Evolutionary conservation across 495 filamentous ascomycete genomes (phyloP).

Genomic region (Collariella sp.): DNA sequence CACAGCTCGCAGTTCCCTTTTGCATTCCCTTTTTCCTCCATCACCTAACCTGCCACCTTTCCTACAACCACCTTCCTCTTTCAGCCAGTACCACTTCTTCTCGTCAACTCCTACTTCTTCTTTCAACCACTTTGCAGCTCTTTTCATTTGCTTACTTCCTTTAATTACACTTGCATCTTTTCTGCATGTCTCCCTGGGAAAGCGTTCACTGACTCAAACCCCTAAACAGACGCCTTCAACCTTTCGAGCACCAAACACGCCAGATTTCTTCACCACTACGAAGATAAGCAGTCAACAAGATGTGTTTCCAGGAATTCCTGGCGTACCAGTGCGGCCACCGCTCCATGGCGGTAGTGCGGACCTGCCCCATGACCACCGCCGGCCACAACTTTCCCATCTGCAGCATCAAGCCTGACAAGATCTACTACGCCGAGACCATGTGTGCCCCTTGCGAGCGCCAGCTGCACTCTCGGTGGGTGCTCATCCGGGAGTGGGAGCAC

Average conservation of each 20-base stretch:
- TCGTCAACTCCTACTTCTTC: not conserved
- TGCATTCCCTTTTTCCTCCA: too few species aligned
- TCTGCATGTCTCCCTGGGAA: not conserved
- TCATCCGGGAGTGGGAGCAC: conserved; percentile 38
- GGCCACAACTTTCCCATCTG: conserved; percentile 29
- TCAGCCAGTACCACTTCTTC: too few species aligned
- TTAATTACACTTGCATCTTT: not conserved
- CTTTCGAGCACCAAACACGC: not conserved
- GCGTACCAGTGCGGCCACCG: conserved; percentile 40
- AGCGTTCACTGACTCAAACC: not conserved
- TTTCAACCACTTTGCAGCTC: not conserved
- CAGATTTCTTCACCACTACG: not conserved
- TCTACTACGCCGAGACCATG: conserved; percentile 27
- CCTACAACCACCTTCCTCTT: too few species aligned
- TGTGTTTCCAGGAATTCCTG: conserved; percentile 38
- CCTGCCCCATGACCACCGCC: conserved; percentile 36
- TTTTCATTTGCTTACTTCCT: not conserved
- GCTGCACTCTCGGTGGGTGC: conserved; percentile 32
- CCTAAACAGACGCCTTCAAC: not conserved
- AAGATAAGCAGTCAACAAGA: conserved; percentile 17
- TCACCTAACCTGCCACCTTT: too few species aligned
- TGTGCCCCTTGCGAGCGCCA: conserved; percentile 32
- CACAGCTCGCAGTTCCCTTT: too few species aligned
- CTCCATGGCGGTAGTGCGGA: conserved; percentile 27
- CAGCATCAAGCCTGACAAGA: conserved; percentile 16